phyloP scores from a whole-genome alignment of 2,329 filamentous ascomycete species.

The Ilyonectria destructans region DNA sequence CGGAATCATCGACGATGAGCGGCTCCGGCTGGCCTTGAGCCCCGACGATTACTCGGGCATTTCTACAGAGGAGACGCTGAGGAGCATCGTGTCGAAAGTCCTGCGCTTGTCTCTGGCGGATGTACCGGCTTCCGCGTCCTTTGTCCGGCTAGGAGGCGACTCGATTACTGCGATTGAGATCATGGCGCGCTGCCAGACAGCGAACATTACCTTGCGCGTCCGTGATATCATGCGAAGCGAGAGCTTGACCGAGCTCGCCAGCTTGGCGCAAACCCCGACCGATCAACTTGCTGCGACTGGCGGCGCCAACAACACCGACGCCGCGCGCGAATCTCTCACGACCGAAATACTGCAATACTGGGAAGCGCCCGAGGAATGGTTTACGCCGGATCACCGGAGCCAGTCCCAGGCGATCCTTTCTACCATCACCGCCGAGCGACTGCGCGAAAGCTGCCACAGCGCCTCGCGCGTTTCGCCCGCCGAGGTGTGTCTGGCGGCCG shows the following conservation, averaged over 20 bases:
- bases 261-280: slow-evolving; percentile 14
- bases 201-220: slow-evolving; percentile 58
- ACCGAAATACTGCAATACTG: slow-evolving; percentile 23
- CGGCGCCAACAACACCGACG: slow-evolving; percentile 9
- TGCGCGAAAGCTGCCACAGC: slow-evolving; percentile 19
- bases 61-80: slow-evolving; percentile 26
- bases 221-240: slow-evolving; percentile 26
- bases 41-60: slow-evolving; percentile 20
- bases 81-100: slow-evolving; percentile 26
- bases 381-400: neutral
- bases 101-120: slow-evolving; percentile 27
- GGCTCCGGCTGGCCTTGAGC: slow-evolving; percentile 21
- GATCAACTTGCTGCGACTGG: slow-evolving; percentile 7
- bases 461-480: slow-evolving; percentile 15
- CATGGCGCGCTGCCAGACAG: slow-evolving; percentile 60
- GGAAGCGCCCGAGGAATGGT: slow-evolving; percentile 23
- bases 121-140: slow-evolving; percentile 19
- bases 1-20: slow-evolving; percentile 11
- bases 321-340: slow-evolving; percentile 11
- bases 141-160: slow-evolving; percentile 58
- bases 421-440: neutral
- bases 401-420: slow-evolving; percentile 9
- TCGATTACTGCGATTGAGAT: slow-evolving; percentile 65
- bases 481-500: slow-evolving; percentile 20
- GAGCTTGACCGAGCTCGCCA: slow-evolving; percentile 20